Percentiles rank a stretch among this genome's conserved stretches.
Evolutionary conservation across 306 rosid genomes (phyloP).

Genomic region (Quercus berberidifolia): DNA sequence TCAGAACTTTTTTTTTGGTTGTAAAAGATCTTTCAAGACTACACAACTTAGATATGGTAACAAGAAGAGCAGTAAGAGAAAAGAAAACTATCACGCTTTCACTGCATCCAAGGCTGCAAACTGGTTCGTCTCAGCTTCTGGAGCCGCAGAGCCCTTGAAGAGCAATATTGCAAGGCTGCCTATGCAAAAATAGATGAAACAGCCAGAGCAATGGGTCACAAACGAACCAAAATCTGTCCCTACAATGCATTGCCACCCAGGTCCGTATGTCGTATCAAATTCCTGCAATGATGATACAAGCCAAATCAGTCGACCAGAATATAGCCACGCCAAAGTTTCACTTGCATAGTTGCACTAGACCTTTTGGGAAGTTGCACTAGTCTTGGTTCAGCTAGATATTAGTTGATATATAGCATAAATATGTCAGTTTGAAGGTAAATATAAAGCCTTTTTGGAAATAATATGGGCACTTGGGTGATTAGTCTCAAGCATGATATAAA

Average conservation of each 20-base stretch:
- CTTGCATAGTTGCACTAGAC: neutral
- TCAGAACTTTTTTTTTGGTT: neutral
- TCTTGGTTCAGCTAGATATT: neutral
- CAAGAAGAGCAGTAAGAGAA: neutral
- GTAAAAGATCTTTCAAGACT: neutral
- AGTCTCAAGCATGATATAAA: no score
- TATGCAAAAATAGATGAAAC: conserved; percentile 70
- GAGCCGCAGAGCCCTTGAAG: conserved; percentile 62
- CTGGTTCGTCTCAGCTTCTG: conserved; percentile 42
- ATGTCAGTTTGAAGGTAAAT: neutral
- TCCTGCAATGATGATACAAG: conserved; percentile 42
- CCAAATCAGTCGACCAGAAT: neutral
- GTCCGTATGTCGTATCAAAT: conserved; percentile 62
- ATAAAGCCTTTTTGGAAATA: no score
- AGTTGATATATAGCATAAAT: neutral
- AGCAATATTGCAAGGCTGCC: conserved; percentile 79
- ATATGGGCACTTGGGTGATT: no score
- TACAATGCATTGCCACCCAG: conserved; percentile 92
- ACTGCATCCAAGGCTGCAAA: conserved; percentile 39
- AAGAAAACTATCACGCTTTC: conserved; percentile 18
- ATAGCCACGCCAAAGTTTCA: neutral
- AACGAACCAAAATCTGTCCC: conserved; percentile 93
- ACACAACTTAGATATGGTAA: neutral
- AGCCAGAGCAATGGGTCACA: conserved; percentile 77
- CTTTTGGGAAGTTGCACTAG: neutral